Percentiles rank a stretch among this genome's conserved stretches.
These are phyloP conservation scores for Eucalyptus tenuipes DNA, from an alignment of 345 rosid genomes.

Conservation along the genomic window DNA sequence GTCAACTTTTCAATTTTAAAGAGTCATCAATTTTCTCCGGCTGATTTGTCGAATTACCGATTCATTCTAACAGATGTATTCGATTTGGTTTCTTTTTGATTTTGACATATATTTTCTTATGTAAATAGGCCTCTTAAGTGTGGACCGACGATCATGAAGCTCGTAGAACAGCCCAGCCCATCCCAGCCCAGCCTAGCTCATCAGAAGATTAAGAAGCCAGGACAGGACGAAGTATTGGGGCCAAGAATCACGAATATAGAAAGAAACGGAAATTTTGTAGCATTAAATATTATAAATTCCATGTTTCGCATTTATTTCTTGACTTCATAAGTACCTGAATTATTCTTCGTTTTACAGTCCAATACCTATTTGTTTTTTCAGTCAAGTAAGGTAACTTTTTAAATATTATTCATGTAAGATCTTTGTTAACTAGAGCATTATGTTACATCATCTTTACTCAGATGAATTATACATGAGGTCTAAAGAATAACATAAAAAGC, in stretches of 20 bases:
- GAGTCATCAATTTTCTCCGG: neutral
- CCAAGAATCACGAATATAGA: neutral
- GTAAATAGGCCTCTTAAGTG: neutral
- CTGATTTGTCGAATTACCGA: neutral
- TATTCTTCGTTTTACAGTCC: neutral
- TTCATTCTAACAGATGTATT: neutral
- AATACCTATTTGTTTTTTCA: neutral
- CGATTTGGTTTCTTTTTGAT: neutral
- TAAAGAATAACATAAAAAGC: neutral
- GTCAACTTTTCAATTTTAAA: neutral
- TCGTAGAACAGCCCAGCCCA: neutral
- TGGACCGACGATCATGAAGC: neutral
- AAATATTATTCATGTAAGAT: neutral
- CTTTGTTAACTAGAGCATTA: fast-evolving
- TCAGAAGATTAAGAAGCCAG: neutral
- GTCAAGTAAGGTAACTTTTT: neutral
- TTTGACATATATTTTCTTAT: neutral
- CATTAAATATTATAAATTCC: neutral
- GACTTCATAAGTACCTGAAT: neutral
- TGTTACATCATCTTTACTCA: fast-evolving
- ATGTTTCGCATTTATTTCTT: neutral
- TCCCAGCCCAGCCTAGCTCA: neutral
- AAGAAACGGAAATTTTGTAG: neutral
- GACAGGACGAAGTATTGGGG: neutral
- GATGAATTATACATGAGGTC: fast-evolving